These are phyloP conservation scores for Cladophialophora chaetospira DNA, from an alignment of 2,329 filamentous ascomycete genomes.

Conservation along the genomic window DNA sequence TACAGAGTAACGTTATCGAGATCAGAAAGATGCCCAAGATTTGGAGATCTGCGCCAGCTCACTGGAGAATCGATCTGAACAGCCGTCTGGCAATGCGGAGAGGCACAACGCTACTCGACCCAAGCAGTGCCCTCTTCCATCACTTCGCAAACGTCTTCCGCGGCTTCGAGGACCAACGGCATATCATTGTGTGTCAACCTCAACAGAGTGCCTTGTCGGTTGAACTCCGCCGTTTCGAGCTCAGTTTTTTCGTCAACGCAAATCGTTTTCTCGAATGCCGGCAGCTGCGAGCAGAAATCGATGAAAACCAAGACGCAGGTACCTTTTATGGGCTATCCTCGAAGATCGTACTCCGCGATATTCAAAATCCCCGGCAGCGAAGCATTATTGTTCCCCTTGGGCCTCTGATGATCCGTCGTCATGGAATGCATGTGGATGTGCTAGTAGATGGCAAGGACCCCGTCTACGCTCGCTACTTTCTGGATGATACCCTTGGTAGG, in stretches of 20 bases:
- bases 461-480: constrained; percentile 53
- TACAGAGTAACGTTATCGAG: constrained; percentile 51
- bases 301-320: constrained; percentile 60
- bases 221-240: constrained; percentile 55
- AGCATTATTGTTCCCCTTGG: constrained; percentile 60
- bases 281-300: constrained; percentile 57
- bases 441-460: constrained; percentile 39
- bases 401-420: constrained; percentile 32
- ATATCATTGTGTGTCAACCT: constrained; percentile 54
- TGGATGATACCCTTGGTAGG: constrained; percentile 58
- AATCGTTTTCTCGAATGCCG: constrained; percentile 48
- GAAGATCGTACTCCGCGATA: constrained; percentile 59
- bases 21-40: constrained; percentile 50
- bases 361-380: constrained; percentile 43
- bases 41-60: constrained; percentile 42
- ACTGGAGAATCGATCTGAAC: constrained; percentile 46
- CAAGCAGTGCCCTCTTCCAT: constrained; percentile 46
- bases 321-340: constrained; percentile 62
- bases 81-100: constrained; percentile 36
- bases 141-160: constrained; percentile 50
- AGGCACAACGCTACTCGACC: constrained; percentile 50
- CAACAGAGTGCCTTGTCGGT: constrained; percentile 41
- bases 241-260: constrained; percentile 56
- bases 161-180: constrained; percentile 50
- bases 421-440: constrained; percentile 45